Evolutionary conservation across 169 alveolate genomes (phyloP), one percentile per base, ranked within the genome.

Genomic region (Cryptosporidium viatorum): DNA sequence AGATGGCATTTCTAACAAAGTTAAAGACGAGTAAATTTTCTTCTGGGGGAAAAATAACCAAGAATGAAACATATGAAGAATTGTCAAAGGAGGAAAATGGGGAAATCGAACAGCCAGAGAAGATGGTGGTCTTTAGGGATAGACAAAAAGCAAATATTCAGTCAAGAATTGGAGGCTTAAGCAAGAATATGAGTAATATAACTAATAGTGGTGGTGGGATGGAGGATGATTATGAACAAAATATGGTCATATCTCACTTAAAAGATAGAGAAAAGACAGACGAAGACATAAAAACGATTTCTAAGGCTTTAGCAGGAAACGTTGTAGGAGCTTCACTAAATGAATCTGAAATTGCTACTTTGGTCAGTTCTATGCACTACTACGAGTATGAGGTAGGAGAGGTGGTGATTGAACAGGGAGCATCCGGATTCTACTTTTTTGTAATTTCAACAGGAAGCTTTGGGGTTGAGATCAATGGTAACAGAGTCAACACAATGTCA

Each of bases 401-500:
- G 69, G 69, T 93, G 41, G 98, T 96, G 29, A 93, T 93, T 50
- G 89, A 91, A 39, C 97, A 96, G 80, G 98, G 98, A 18, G 94
- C 91, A 48, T 43, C 91, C 71, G 96, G 98, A 8, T 92, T 96
- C 55, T 94, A 95, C 75, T 96, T 96, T 92, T 96, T 96, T 91
- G 94, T 96, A 29, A 91, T 95, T 65, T 95, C 93, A 85, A 91
- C 93, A 26, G 98, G 98, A 6, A 92, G 85, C 41, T 91, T 94
- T 91, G 97, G 94, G 87, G 99, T 97, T 85, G 84, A 94, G 43
- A 96, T 97, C 21, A 95, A 96, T 84, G 96, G 94, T 5, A 96
- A 95, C 84, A 92, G 92, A 69, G 97, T 96, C 48, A 97, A 97
- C 85, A 84, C 92, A 39, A 86, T 97, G 95, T 92, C 93, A 31